Percentiles rank a stretch among this genome's conserved stretches.
Conservation (phyloP, 164 flowering plant genomes). For the Kalanchoe fedtschenkoi region DNA sequence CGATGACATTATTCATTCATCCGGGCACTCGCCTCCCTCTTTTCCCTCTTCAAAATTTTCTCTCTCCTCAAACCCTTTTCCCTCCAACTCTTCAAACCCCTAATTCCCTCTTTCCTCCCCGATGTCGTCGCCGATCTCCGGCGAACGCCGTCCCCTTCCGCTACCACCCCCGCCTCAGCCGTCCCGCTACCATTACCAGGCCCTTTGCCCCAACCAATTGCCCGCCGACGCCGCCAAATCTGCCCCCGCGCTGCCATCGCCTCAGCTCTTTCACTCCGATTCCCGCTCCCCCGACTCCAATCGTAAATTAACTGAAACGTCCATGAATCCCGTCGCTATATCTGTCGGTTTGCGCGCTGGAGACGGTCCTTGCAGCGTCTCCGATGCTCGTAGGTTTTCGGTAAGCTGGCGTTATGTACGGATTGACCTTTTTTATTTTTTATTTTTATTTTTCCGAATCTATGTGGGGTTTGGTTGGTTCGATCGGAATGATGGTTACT, state of each 20-base stretch:
- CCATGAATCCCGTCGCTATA: not conserved
- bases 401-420: not conserved
- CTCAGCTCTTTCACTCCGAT: not conserved
- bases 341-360: not conserved
- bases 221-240: not conserved
- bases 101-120: not conserved
- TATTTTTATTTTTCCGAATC: too few species aligned
- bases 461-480: not conserved
- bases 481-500: not conserved
- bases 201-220: not conserved
- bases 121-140: conserved; percentile 3
- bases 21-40: too few species aligned
- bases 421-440: not conserved
- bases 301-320: too few species aligned
- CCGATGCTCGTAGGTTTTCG: not conserved
- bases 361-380: not conserved
- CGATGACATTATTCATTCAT: too few species aligned
- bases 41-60: not conserved
- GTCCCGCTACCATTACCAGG: not conserved
- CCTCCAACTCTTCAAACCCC: conserved; percentile 7
- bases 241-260: not conserved
- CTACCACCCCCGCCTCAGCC: not conserved
- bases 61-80: conserved; percentile 7
- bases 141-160: not conserved
- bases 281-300: not conserved